phyloP scores from a whole-genome alignment of 2,329 filamentous ascomycete species.

The Diaporthe ilicicola region DNA sequence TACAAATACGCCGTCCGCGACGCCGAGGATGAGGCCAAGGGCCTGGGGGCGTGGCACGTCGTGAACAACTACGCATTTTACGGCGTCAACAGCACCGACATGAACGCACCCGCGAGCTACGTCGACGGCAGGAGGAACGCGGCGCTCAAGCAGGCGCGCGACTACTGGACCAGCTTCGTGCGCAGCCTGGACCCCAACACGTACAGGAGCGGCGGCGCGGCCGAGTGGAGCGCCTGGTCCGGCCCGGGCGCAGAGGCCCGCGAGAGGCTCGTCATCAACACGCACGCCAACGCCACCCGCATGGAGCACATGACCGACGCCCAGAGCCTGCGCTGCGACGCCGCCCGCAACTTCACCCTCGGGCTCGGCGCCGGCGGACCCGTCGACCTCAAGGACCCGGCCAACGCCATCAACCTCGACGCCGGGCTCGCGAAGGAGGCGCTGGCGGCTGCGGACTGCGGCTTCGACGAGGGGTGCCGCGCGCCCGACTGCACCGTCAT shows the following conservation, averaged over 20 bases:
- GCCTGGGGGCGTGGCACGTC: conserved; percentile 11
- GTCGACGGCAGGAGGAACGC: not conserved
- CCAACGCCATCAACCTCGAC: not conserved
- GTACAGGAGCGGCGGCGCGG: not conserved
- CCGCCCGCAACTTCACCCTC: not conserved
- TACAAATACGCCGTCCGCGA: conserved; percentile 20
- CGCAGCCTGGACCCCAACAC: conserved; percentile 21
- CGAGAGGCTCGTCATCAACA: conserved; percentile 7
- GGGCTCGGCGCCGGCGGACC: not conserved
- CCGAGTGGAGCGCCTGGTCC: not conserved
- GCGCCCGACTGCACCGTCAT: not conserved
- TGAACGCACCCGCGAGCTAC: not conserved
- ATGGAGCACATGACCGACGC: conserved; percentile 18
- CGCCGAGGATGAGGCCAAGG: conserved; percentile 7
- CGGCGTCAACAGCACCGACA: conserved; percentile 14
- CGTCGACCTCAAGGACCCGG: not conserved
- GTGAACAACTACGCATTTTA: conserved; percentile 22
- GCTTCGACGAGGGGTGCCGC: conserved; percentile 12
- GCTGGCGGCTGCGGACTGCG: not conserved
- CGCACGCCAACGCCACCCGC: not conserved
- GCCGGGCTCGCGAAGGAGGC: not conserved
- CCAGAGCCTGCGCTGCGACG: conserved; percentile 22
- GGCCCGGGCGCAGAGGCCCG: not conserved
- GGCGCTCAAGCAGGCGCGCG: not conserved
- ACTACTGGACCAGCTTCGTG: conserved; percentile 21